phyloP scores from a whole-genome alignment of 306 rosid genomes.

The Arachis hypogaea region DNA sequence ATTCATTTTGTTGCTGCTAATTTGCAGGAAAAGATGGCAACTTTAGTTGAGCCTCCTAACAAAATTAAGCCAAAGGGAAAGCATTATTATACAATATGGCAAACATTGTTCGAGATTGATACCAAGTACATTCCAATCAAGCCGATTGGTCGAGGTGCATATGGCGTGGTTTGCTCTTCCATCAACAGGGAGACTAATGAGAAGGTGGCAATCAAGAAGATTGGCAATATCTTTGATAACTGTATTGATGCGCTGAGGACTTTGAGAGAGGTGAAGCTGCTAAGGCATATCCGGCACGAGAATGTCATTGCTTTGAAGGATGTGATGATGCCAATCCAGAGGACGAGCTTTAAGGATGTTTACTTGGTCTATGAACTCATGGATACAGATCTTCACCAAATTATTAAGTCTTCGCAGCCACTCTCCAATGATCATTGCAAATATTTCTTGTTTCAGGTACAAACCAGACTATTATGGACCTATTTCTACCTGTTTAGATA shows the following conservation, averaged over 20 bases:
- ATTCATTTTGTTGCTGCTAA: conserved; percentile 32
- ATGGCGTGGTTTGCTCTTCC: conserved; percentile 87
- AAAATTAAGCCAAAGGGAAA: conserved; percentile 64
- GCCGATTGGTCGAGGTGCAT: conserved; percentile 82
- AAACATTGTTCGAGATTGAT: conserved; percentile 81
- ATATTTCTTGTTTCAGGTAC: conserved; percentile 83
- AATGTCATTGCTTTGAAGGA: conserved; percentile 87
- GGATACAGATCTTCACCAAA: conserved; percentile 89
- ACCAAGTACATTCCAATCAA: conserved; percentile 81
- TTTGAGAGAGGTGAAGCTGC: conserved; percentile 82
- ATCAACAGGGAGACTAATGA: conserved; percentile 74
- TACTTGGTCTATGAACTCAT: conserved; percentile 94
- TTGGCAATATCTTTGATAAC: conserved; percentile 71
- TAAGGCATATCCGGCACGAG: conserved; percentile 70
- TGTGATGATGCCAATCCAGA: conserved; percentile 75
- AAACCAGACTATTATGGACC: conserved; percentile 8
- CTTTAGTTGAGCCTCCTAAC: conserved; percentile 69
- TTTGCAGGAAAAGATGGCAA: conserved; percentile 69
- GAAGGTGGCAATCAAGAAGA: conserved; percentile 91
- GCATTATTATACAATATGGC: conserved; percentile 72
- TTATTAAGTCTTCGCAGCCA: conserved; percentile 72
- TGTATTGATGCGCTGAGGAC: conserved; percentile 68
- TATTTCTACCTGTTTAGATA: conserved; percentile 14
- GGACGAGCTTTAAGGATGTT: conserved; percentile 71
- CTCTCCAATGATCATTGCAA: conserved; percentile 82